Base-by-base conservation (phyloP, 306 rosid species). In the Begonia fuchsioides region DNA sequence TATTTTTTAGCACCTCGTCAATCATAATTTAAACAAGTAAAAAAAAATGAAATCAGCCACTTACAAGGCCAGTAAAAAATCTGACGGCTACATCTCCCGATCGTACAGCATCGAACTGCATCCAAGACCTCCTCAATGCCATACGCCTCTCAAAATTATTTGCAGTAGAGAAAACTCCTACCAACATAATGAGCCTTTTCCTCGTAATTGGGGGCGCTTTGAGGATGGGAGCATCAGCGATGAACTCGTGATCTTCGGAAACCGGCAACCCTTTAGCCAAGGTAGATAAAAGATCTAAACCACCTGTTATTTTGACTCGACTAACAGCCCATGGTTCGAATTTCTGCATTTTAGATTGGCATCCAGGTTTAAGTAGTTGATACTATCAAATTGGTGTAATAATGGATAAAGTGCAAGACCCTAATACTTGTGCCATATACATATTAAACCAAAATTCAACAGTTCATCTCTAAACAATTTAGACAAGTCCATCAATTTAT, bases 121-220 rank as follows among this genome's bases (percentile, higher is more conserved):
- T 84, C 97, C 97, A 90, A 66, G 97, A 71, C 69, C 93, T 79
- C 78, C 97, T 72, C 32, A 90, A 53, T 11, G 97, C 97, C 95
- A 88, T 88, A 55, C 95, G 73, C 17, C 90, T 86, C 66, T 84
- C 80, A 71, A 88, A 88, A 72, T 88, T 84, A 68, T 88, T 88
- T 66, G 84, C 97, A 5, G 93, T 70, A 44, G 97, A 90, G 58
- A 81, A 84, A 44, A 84, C 90, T 44, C 97, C 97, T 53, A 90
- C 44, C 52, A 88, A 69, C 76, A 88, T 59, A 57, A 76, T 60
- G 47, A 78, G 83, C 65, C 83, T 72, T 72, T 62, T 88, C 75
- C 40, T 74, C 52, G 65, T 39, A 49, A 70, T 58, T 8, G 73
- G 47, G 3, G 96, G 96, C 67, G 88, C 96, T 70, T 66, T 81